phyloP scores from a whole-genome alignment of 768 basidiomycete species.

The Rossbeevera mucosa region DNA sequence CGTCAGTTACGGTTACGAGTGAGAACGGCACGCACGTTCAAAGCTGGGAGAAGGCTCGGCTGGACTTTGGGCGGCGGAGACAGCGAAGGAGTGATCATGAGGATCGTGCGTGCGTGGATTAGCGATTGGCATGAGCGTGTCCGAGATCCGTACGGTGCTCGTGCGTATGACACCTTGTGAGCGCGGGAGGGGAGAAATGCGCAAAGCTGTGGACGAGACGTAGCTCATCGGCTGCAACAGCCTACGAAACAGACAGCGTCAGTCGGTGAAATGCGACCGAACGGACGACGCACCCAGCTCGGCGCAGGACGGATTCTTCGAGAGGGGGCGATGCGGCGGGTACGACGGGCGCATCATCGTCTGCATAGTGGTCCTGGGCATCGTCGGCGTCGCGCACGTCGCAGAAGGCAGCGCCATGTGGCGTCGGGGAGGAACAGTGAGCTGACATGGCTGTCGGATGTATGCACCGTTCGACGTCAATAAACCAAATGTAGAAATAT shows the following conservation, averaged over 20 bases:
- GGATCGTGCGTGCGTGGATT: conserved; percentile 1
- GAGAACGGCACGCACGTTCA: conserved; percentile 22
- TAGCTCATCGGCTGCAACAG: conserved; percentile 55
- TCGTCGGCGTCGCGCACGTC: conserved; percentile 1
- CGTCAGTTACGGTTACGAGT: conserved; percentile 10
- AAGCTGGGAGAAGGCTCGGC: conserved; percentile 14
- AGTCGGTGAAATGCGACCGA: background rate
- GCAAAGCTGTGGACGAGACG: conserved; percentile 26
- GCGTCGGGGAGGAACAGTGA: background rate
- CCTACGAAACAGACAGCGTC: conserved; percentile 30
- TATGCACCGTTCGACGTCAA: conserved; percentile 1
- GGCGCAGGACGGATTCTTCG: conserved; percentile 41
- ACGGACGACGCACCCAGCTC: conserved; percentile 47
- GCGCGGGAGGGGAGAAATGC: conserved; percentile 34
- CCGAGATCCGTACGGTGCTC: conserved; percentile 62
- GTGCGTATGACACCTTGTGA: conserved; percentile 63
- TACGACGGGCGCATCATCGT: conserved; percentile 12
- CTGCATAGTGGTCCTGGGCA: background rate
- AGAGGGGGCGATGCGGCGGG: conserved; percentile 24
- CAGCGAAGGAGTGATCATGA: conserved; percentile 4
- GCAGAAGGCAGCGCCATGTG: background rate
- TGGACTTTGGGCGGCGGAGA: conserved; percentile 16
- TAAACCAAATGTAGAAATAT: conserved; percentile 4
- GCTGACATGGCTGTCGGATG: conserved; percentile 12
- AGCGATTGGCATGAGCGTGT: conserved; percentile 30